phyloP scores from a whole-genome alignment of 2,329 filamentous ascomycete genomes.

The Aspergillus hortae region DNA sequence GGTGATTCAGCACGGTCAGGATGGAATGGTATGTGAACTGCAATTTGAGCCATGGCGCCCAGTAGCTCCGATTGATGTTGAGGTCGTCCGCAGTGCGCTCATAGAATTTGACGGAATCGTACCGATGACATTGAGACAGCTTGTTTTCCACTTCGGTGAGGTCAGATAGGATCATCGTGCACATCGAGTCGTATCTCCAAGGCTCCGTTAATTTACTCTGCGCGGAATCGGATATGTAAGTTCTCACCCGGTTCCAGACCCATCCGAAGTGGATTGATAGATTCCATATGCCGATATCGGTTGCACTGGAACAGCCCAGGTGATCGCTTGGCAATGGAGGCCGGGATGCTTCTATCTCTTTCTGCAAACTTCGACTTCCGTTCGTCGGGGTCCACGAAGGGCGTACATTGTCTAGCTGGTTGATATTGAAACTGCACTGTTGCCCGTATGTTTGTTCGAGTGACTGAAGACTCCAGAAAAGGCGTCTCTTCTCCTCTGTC shows the following conservation, averaged over 20 bases:
- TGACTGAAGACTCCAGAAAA: conserved; percentile 52
- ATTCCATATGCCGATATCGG: conserved; percentile 51
- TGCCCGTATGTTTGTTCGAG: conserved; percentile 51
- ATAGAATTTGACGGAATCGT: conserved; percentile 53
- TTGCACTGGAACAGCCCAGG: conserved; percentile 39
- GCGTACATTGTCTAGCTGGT: conserved; percentile 43
- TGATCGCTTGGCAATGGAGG: conserved; percentile 46
- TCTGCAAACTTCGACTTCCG: conserved; percentile 15
- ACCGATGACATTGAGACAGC: conserved; percentile 49
- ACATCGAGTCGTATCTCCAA: conserved; percentile 52
- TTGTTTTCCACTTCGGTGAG: conserved; percentile 49
- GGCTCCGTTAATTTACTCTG: conserved; percentile 49
- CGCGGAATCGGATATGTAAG: conserved; percentile 49
- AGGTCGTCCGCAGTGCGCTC: conserved; percentile 48
- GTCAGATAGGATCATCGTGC: conserved; percentile 49
- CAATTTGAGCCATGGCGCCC: conserved; percentile 52
- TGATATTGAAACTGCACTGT: conserved; percentile 43
- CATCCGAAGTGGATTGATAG: conserved; percentile 48
- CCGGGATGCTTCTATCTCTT: conserved; percentile 29
- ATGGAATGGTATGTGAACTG: conserved; percentile 55
- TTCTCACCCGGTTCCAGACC: conserved; percentile 47
- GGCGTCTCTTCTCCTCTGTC: conserved; percentile 46
- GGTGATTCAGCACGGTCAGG: conserved; percentile 51
- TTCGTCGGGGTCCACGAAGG: conserved; percentile 25
- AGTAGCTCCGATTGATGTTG: conserved; percentile 46